These are phyloP conservation scores for Jacaranda mimosifolia DNA, from an alignment of 257 asterid genomes.

Conservation along the genomic window DNA sequence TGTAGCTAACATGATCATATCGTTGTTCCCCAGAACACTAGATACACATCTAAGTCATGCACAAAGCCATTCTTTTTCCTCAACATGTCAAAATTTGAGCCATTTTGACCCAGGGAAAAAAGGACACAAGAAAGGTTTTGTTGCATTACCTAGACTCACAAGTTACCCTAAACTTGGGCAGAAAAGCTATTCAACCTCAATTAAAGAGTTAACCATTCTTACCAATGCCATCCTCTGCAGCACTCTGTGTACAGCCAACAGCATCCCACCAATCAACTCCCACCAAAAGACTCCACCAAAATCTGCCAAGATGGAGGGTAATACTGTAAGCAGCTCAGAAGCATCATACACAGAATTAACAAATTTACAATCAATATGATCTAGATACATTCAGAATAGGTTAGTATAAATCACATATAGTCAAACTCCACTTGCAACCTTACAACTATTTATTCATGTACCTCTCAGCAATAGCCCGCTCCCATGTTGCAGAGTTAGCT, in stretches of 20 bases:
- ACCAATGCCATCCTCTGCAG: constrained; percentile 99
- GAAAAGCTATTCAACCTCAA: constrained; percentile 24
- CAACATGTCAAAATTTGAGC: constrained; percentile 27
- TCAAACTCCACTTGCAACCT: constrained; percentile 31
- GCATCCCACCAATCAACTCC: constrained; percentile 99
- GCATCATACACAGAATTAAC: constrained; percentile 17
- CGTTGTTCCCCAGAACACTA: background rate
- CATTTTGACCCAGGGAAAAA: background rate
- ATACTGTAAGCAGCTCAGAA: constrained; percentile 26
- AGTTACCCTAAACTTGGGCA: constrained; percentile 9
- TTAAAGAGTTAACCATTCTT: constrained; percentile 38
- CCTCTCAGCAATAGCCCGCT: constrained; percentile 99
- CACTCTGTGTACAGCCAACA: constrained; percentile 99
- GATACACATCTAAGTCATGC: constrained; percentile 3
- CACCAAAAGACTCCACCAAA: constrained; percentile 99
- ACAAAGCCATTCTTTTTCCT: background rate
- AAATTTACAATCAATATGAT: constrained; percentile 4
- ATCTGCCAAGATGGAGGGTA: constrained; percentile 55
- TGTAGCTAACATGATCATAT: background rate
- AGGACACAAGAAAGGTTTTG: background rate
- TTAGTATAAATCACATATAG: constrained; percentile 13
- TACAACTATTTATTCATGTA: constrained; percentile 39
- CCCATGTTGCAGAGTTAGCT: constrained; percentile 90
- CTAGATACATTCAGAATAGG: constrained; percentile 16
- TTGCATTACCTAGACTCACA: constrained; percentile 6